A percentile compares a stretch with the other conserved stretches of the same genome.
These are phyloP conservation scores for Clarireedia hainanense DNA, from an alignment of 2,329 filamentous ascomycete species.

Conservation along the genomic window DNA sequence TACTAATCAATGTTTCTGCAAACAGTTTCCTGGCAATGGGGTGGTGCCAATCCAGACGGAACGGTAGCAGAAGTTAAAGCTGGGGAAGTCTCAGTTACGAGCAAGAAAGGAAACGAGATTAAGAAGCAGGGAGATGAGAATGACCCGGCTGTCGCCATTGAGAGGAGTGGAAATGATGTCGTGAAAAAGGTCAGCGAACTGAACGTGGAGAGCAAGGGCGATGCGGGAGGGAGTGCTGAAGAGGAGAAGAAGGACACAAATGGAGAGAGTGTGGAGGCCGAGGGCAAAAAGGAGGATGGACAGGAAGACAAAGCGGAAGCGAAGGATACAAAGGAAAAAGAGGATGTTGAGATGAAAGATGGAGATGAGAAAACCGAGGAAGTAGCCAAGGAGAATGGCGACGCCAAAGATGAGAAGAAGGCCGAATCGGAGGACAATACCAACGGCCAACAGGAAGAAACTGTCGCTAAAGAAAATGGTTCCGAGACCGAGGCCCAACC, in stretches of 20 bases:
- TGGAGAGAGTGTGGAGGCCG: conserved; percentile 21
- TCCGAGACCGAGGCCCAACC: conserved; percentile 11
- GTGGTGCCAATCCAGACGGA: conserved; percentile 45
- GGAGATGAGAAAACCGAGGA: conserved; percentile 6
- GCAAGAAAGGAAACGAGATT: conserved; percentile 55
- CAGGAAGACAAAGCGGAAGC: conserved; percentile 11
- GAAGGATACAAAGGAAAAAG: conserved; percentile 15
- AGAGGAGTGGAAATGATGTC: conserved; percentile 54
- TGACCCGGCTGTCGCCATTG: conserved; percentile 53
- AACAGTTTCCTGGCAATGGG: conserved; percentile 57
- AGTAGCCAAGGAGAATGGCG: conserved; percentile 17
- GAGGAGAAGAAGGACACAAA: conserved; percentile 13
- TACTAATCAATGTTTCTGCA: neutral
- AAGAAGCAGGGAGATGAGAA: conserved; percentile 53
- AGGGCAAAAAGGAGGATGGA: conserved; percentile 13
- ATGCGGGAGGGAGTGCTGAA: conserved; percentile 7
- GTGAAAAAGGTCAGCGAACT: conserved; percentile 56
- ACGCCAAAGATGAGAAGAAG: conserved; percentile 32
- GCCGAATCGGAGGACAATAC: conserved; percentile 17
- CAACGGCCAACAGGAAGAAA: conserved; percentile 3
- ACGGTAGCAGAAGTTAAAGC: conserved; percentile 50
- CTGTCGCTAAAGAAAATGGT: conserved; percentile 6
- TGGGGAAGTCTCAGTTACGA: conserved; percentile 52
- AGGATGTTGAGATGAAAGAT: conserved; percentile 9
- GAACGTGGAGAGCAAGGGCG: conserved; percentile 33